Base-by-base conservation (phyloP, 148 eudicot genomes). In the Pharnaceum exiguum region DNA sequence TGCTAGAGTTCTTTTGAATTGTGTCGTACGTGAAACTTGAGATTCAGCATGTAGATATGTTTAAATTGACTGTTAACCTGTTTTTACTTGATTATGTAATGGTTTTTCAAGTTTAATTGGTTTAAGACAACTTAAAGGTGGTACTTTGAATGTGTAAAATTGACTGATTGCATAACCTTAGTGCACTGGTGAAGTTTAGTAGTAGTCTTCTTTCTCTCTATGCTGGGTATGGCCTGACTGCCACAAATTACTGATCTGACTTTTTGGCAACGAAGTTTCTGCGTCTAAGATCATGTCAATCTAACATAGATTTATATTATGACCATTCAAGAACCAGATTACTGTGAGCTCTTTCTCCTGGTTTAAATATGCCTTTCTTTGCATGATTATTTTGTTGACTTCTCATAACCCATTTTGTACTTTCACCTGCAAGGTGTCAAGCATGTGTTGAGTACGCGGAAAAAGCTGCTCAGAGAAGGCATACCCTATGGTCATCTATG, bases 391-490 rank as follows among this genome's bases (percentile, higher is more conserved):
- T 19, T 2, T 12, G 21, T 24, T 12, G 32, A 59, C 48, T 38
- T 22, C 28, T 55, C 12, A 31, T 73, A 23, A 54, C 47, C 29
- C 27, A 45, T 49, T 8, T 49, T 62, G 31, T 26, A 38, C 49
- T 65, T 61, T 43, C 10, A 59, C 62, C 10, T 75, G 60, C 50
- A 53, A 93, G 99, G 84, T 78, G 86, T 75, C 72, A 57, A 66
- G 80, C 89, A 51, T 83, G 86, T 62, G 95, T 93, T 16, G 91
- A 89, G 57, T 81, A 74, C 69, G 89, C 89, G 28, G 99, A 93
- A 66, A 89, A 86, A 71, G 87, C 89, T 74, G 80, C 85, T 58
- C 46, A 82, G 47, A 69, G 56, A 65, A 89, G 73, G 53, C 91
- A 93, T 73, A 83, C 89, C 62, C 51, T 82, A 65, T 93, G 96